Percentiles rank a stretch among this genome's conserved stretches.
Conservation (phyloP, 106 monocot genomes). For the Dendrobium nobile region DNA sequence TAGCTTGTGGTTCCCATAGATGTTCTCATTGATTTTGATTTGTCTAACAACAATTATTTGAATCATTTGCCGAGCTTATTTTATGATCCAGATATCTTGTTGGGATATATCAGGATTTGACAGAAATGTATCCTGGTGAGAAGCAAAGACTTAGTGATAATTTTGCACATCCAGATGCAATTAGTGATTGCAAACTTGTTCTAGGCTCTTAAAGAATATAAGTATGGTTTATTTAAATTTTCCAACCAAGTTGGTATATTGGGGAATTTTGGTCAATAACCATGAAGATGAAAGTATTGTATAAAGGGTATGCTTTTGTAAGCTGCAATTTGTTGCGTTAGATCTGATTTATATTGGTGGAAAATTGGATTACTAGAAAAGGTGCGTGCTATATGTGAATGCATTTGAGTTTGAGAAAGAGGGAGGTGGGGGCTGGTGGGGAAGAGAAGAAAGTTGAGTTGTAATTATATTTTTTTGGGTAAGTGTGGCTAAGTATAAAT, state of each 20-base stretch:
- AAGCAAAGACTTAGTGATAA: background rate
- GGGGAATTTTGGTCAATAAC: background rate
- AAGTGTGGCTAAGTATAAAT: too few species aligned
- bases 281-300: background rate
- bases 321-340: background rate
- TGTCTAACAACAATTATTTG: too few species aligned
- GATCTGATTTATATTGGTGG: background rate
- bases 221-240: background rate
- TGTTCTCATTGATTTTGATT: too few species aligned
- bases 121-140: background rate
- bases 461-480: too few species aligned
- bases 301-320: background rate
- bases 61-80: too few species aligned
- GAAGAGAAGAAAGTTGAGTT: too few species aligned
- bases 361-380: too few species aligned
- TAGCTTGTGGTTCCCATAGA: too few species aligned
- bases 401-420: too few species aligned
- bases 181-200: background rate
- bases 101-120: background rate
- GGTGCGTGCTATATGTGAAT: too few species aligned
- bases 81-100: too few species aligned
- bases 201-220: background rate
- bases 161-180: background rate
- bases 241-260: background rate
- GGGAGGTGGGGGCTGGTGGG: too few species aligned